Evolutionary conservation across 495 filamentous ascomycete species (phyloP), one percentile per base, ranked within the genome.

Genomic region (Stereocaulon alpinum): DNA sequence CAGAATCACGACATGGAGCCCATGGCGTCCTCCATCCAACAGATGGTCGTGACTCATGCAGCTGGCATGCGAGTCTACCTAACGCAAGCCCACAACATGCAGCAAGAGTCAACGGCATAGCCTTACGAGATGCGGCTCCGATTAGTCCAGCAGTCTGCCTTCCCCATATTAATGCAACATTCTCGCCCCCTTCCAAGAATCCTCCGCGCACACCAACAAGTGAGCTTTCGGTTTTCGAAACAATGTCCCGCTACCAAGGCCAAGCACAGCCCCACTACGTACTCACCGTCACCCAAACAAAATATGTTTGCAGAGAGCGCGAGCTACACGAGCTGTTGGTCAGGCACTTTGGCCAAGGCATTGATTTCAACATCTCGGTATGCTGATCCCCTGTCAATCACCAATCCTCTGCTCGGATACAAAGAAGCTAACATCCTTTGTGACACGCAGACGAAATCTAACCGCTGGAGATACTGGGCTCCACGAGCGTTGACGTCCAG

Each of bases 391-490:
- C 10, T 18, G n/a, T 18, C 9, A 10, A 10, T 48, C 44, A 6
- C 3, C 10, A 18, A 7, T 9, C 11, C 27, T 9, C 22, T 12
- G 6, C 17, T 17, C 12, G 5, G 15, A 10, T 20, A 9, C 22
- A 43, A 6, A 24, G 12, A 43, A 5, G 18, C 40, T 55, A 12
- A 41, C 3, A 11, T 29, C n/a, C 24, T 4, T 4, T 9, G 30
- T 9, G 15, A 27, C 34, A 24, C 24, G 24, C 45, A 59, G 57
- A 42, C 37, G 15, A 59, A 49, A n/a, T 48, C n/a, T 32, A 17
- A 41, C 15, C 57, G 57, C 24, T 59, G 47, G 57, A 59, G 20
- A 18, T 59, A 59, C 32, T 52, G 37, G n/a, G 43, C 57, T 15
- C 24, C n/a, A 34, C 32, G 57, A 20, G 34, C 30, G 34, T 32